phyloP scores from a whole-genome alignment of 768 basidiomycete species.

The Roridomyces roridus region DNA sequence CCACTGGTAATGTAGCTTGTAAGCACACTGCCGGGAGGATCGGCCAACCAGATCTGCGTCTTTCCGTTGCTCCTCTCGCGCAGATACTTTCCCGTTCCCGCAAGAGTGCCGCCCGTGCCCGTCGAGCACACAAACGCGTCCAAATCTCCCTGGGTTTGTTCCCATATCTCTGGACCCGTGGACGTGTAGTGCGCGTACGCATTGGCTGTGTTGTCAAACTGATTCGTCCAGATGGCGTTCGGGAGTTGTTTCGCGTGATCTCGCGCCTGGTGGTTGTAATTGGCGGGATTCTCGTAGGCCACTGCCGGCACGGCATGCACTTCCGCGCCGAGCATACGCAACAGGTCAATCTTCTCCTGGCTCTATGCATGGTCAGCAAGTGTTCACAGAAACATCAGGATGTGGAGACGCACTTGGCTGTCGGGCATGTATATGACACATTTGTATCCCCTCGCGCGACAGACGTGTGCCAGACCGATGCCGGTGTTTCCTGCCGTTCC shows the following conservation, averaged over 20 bases:
- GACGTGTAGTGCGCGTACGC: conserved; percentile 85
- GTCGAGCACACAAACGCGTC: conserved; percentile 96
- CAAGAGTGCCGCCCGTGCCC: conserved; percentile 95
- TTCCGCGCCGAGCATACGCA: conserved; percentile 97
- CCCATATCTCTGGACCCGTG: conserved; percentile 98
- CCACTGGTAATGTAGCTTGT: conserved; percentile 84
- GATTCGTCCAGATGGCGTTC: conserved; percentile 96
- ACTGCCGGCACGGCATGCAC: conserved; percentile 97
- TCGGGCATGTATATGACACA: conserved; percentile 99
- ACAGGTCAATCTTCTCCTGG: conserved; percentile 97
- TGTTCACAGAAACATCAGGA: background rate
- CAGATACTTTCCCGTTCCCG: conserved; percentile 84
- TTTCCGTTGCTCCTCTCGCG: conserved; percentile 82
- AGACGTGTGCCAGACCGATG: conserved; percentile 94
- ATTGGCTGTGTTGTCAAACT: conserved; percentile 97
- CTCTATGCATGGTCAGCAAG: conserved; percentile 54
- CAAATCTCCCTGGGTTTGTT: conserved; percentile 77
- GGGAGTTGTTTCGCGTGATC: conserved; percentile 76
- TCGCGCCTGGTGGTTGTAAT: conserved; percentile 98
- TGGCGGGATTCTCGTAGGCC: conserved; percentile 90
- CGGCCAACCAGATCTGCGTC: conserved; percentile 92
- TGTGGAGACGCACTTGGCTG: conserved; percentile 64
- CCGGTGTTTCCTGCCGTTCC: conserved; percentile 99
- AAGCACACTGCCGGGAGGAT: conserved; percentile 95
- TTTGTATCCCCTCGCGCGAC: conserved; percentile 90